These are phyloP conservation scores for Lactarius trivialis DNA, from an alignment of 768 basidiomycete species.

Conservation along the genomic window DNA sequence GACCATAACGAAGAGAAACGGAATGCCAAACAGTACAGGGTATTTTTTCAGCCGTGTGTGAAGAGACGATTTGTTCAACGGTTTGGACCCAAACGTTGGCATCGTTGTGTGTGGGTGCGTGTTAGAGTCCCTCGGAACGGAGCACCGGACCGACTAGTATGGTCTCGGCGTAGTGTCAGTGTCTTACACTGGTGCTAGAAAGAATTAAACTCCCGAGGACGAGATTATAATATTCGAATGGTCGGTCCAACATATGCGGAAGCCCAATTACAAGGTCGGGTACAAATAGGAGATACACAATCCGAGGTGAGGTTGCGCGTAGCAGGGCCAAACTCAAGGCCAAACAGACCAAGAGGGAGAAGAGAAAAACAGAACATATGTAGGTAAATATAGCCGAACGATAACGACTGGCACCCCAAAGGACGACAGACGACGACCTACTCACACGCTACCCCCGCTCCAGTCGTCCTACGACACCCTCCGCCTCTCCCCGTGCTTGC, in stretches of 20 bases:
- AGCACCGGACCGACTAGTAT: conserved; percentile 5
- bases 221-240: not conserved
- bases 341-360: not conserved
- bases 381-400: not conserved
- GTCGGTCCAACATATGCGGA: not conserved
- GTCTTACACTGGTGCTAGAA: too few relatives aligned
- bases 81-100: conserved; percentile 19
- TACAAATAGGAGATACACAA: conserved; percentile 6
- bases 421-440: too few relatives aligned
- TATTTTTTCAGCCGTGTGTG: conserved; percentile 33
- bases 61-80: conserved; percentile 13
- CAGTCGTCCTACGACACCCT: conserved; percentile 29
- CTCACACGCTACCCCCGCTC: conserved; percentile 21
- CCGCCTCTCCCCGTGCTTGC: conserved; percentile 33
- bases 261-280: conserved; percentile 10
- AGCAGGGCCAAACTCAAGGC: not conserved
- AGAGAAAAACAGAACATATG: not conserved
- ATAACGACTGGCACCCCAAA: not conserved
- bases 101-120: not conserved
- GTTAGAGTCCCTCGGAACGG: not conserved
- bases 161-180: too few relatives aligned
- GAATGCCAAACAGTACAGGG: conserved; percentile 75
- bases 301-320: not conserved
- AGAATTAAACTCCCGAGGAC: not conserved
- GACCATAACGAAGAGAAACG: conserved; percentile 82